Base-by-base conservation (phyloP, 192 early-diverging fungal species). In the Borealophlyctis nickersoniae region DNA sequence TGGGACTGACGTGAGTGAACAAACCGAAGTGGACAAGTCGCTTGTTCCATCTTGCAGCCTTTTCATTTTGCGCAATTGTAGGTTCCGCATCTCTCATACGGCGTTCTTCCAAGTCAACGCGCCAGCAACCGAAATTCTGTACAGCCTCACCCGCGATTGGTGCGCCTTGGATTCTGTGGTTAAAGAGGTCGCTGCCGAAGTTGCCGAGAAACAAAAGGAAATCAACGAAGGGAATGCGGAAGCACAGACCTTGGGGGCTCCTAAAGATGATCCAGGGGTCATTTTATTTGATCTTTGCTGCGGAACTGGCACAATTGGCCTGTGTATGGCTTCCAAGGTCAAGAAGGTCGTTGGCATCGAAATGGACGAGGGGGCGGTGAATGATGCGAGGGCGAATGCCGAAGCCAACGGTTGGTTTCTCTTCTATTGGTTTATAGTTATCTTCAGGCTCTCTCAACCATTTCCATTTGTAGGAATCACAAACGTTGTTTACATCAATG, bases 101-200 rank as follows among this genome's bases (percentile, higher is more conserved):
- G 76, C 91, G 0, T 91, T 92, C 65, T 92, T 92, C 77, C 91
- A 91, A 74, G 77, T 89, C 58, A 92, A 92, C 66, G 86, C 88
- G 16, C 70, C 70, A 31, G 88, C 81, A 9, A 84, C 89, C 5
- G 84, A 91, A 60, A 32, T 81, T 2, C 69, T 92, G 36, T 92
- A 91, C 69, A 50, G 70, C 32, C 62, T 65, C 24, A 75, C 83
- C 24, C 54, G 78, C 11, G 71, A 82, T 4, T 82, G 73, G 81
- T 80, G 77, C 56, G 68, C 69, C 0, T 64, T 79, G 27, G 73
- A 74, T 19, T 45, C 39, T 19, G 39, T 45, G 9, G 19, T 13
- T 19, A 45, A 45, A 19, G 39, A 7, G 39, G 9, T 13, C 7
- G 39, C 7, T 7, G 9, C 39, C 39, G 39, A 45, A 19, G 9